Base-by-base conservation (phyloP, 139 green algal species). In the Asterochloris sp. region DNA sequence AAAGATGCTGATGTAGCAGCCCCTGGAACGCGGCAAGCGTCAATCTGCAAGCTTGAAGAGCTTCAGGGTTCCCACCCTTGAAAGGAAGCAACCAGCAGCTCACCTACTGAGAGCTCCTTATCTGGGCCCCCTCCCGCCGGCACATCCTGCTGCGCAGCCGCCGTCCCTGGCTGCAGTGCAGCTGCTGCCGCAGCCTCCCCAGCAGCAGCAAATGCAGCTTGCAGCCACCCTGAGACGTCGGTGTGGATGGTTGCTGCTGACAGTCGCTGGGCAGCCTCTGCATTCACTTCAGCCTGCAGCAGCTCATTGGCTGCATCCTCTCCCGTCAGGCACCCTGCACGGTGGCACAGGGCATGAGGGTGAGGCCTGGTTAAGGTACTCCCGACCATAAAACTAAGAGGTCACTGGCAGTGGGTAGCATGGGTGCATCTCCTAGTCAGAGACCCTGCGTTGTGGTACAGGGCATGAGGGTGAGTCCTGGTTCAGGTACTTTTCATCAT, bases 141-240 rank as follows among this genome's bases (percentile, higher is more conserved):
- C 66, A 61, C 78, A 73, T 1, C 78, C 61, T 73, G 61, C 26
- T 74, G 61, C 26, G 69, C 78, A 23, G 68, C 78, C 60, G 61
- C 0, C 6, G 74, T n/a, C 78, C 27, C 66, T 29, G 73, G 61
- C 24, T 73, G 63, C 24, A 12, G 13, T 38, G 47, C n/a, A 4
- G 24, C 71, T 38, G 71, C n/a, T 60, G 71, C n/a, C n/a, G 23
- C n/a, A 76, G 26, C 71, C 54, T 63, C 78, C 63, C 28, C 63
- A 64, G 78, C 26, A 26, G 13, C 2, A 6, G 38, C 38, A 54
- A 54, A 6, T 10, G 38, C 66, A 6, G 4, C 26, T 38, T 60
- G 60, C 77, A 94, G 79, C 90, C 89, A 95, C 23, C 89, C 88
- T 10, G 81, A 88, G 54, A 28, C 69, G 84, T 94, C 92, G 0